Evolutionary conservation across 345 rosid species (phyloP).

Genomic region (Diplotaxis tenuifolia): DNA sequence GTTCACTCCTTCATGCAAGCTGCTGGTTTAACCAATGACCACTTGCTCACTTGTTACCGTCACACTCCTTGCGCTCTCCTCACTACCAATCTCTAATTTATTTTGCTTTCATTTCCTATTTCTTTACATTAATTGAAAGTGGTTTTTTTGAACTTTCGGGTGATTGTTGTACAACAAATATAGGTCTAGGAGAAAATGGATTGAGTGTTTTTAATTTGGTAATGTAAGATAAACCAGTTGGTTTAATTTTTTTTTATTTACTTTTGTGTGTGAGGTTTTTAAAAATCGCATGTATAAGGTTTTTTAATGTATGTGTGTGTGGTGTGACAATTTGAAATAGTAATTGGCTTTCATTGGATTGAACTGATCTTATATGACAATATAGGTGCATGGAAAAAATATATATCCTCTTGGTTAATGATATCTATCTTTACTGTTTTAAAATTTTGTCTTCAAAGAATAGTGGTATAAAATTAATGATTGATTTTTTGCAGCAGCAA

Average conservation of each 20-base stretch:
- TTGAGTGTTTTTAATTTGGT: not conserved
- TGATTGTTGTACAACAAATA: conserved; percentile 11
- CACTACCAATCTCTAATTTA: conserved; percentile 1
- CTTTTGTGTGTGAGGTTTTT: not conserved
- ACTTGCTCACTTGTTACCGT: conserved; percentile 49
- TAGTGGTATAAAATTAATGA: not conserved
- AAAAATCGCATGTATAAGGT: conserved; percentile 31
- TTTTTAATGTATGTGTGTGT: conserved; percentile 32
- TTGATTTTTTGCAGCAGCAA: conserved; percentile 31
- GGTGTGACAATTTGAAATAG: conserved; percentile 24
- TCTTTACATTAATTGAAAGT: conserved; percentile 15
- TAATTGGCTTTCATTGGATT: conserved; percentile 2
- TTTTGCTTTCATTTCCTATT: not conserved
- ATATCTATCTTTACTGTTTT: not conserved
- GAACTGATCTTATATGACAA: not conserved
- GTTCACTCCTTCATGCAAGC: conserved; percentile 70
- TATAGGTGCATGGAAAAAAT: not conserved
- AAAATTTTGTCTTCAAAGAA: conserved; percentile 2
- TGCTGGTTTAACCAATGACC: conserved; percentile 61
- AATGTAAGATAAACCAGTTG: conserved; percentile 18
- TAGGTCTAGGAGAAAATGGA: conserved; percentile 15
- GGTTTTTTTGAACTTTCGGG: conserved; percentile 22
- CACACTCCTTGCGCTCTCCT: conserved; percentile 29
- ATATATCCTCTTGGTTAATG: not conserved
- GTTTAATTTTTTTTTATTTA: not conserved